A percentile compares a stretch with the other conserved stretches of the same genome.
Conservation (phyloP, 1,284 basidiomycete species). For the Stygiomarasmius scandens region DNA sequence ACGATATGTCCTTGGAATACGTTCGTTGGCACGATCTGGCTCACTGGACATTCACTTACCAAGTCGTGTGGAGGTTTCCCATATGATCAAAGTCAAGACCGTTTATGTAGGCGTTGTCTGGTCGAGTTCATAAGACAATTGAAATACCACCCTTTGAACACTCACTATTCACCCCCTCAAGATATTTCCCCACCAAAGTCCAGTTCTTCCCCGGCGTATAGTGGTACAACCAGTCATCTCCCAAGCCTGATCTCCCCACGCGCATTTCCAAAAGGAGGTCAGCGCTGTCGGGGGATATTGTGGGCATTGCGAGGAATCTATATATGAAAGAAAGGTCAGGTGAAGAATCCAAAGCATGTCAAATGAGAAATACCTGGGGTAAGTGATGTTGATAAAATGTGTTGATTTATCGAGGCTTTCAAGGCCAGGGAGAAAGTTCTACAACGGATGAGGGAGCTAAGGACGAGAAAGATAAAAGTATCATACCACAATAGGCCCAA, state of each 20-base stretch:
- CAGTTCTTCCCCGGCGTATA: constrained; percentile 38
- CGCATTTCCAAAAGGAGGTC: constrained; percentile 42
- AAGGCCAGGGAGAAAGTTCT: constrained; percentile 42
- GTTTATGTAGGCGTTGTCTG: constrained; percentile 49
- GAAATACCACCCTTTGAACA: background rate
- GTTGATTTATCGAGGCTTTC: constrained; percentile 36
- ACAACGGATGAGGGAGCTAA: constrained; percentile 11
- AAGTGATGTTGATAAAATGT: constrained; percentile 42
- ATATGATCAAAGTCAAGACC: constrained; percentile 42
- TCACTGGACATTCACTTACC: constrained; percentile 24
- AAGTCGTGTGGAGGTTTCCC: constrained; percentile 39
- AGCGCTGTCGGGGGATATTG: constrained; percentile 11
- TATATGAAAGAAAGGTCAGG: background rate
- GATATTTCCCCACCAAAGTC: constrained; percentile 38
- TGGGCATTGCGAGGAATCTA: constrained; percentile 5
- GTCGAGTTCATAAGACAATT: background rate
- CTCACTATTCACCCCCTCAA: constrained; percentile 25
- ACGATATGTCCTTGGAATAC: constrained; percentile 40
- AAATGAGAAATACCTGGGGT: constrained; percentile 37
- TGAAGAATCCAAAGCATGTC: constrained; percentile 20
- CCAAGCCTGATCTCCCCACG: constrained; percentile 43
- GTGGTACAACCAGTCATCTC: constrained; percentile 45
- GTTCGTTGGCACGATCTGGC: background rate
- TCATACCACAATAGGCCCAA: constrained; percentile 9
- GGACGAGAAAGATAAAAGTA: constrained; percentile 33